Conservation (phyloP, 345 rosid genomes). For the Acer saccharum region DNA sequence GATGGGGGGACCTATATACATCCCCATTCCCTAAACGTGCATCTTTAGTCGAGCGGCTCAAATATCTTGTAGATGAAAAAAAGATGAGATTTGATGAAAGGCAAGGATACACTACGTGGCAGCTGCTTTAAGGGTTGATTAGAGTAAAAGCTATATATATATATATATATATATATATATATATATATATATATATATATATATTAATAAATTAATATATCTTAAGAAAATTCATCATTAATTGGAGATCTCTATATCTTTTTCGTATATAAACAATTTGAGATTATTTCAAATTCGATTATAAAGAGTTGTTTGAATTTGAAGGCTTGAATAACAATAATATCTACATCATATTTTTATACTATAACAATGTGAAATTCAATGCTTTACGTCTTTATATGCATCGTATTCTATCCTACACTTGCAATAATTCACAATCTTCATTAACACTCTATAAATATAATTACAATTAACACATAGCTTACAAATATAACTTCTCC, state of each 20-base stretch:
- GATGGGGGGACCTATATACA: no score
- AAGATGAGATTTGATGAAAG: not conserved
- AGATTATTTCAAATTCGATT: not conserved
- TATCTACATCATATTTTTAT: not conserved
- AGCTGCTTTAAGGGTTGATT: conserved; percentile 8
- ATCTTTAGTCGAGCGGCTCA: not conserved
- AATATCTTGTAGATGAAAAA: not conserved
- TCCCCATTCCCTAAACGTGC: no score
- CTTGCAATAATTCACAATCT: conserved; percentile 10
- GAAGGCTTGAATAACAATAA: conserved; percentile 8
- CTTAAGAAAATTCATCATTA: not conserved
- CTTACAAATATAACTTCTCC: not conserved
- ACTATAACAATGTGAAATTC: not conserved
- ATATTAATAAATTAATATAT: no score
- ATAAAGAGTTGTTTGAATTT: not conserved
- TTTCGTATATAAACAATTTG: not conserved
- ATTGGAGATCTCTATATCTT: not conserved
- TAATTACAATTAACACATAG: not conserved
- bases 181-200: no score
- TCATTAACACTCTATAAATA: not conserved
- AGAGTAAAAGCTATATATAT: not conserved
- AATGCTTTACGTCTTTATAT: conserved; percentile 22
- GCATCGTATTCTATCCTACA: conserved; percentile 5
- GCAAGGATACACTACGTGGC: not conserved
- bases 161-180: no score